Conservation (phyloP, 2,329 filamentous ascomycete genomes). For the Hypocreales sp. region DNA sequence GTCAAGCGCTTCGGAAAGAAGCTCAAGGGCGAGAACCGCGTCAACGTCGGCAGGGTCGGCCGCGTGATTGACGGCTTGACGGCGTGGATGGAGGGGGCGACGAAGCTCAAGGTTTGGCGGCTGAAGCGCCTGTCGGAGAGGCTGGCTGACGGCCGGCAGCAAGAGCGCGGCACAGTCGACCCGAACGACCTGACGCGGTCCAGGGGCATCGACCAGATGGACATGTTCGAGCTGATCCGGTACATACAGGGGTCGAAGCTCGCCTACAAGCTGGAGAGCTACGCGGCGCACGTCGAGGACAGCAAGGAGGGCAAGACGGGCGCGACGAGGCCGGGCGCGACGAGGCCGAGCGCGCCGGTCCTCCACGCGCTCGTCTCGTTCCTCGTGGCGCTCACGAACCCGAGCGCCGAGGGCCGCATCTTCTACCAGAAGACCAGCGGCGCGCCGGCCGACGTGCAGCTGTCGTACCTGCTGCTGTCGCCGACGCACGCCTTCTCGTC, state of each 20-base stretch:
- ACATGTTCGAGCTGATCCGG: conserved; percentile 72
- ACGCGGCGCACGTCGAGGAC: conserved; percentile 48
- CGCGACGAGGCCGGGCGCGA: conserved; percentile 6
- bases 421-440: conserved; percentile 39
- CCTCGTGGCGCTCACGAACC: conserved; percentile 71
- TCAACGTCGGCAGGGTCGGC: conserved; percentile 79
- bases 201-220: conserved; percentile 90
- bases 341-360: conserved; percentile 26
- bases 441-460: conserved; percentile 30
- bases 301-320: conserved; percentile 17
- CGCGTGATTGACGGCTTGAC: conserved; percentile 68
- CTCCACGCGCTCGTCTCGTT: conserved; percentile 45
- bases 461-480: conserved; percentile 81
- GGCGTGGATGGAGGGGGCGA: conserved; percentile 45
- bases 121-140: no score
- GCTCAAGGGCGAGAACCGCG: conserved; percentile 78
- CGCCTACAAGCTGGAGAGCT: conserved; percentile 88
- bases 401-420: conserved; percentile 54
- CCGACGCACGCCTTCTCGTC: conserved; percentile 84
- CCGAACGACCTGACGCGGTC: conserved; percentile 58
- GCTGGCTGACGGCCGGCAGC: no score
- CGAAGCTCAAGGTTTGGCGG: conserved; percentile 26
- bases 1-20: conserved; percentile 77
- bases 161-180: conserved; percentile 51
- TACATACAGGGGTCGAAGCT: conserved; percentile 89